Evolutionary conservation across 805 yeast species (phyloP).

Genomic region (Metschnikowia colocasiae): DNA sequence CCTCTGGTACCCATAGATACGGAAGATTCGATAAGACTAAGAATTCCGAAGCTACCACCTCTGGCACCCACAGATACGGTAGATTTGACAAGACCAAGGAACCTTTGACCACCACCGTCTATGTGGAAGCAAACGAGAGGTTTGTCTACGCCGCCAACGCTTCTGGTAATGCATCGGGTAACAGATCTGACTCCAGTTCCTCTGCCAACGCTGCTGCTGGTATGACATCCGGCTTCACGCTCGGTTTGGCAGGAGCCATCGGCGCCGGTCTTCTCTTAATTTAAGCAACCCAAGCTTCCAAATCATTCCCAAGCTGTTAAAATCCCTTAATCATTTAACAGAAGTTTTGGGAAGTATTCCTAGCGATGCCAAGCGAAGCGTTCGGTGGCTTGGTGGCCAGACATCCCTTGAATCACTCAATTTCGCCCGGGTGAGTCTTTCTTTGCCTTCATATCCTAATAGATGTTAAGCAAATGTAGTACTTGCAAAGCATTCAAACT

Average conservation of each 20-base stretch:
- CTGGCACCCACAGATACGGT: slow-evolving; percentile 34
- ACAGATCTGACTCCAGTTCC: slow-evolving; percentile 22
- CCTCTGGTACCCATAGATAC: slow-evolving; percentile 26
- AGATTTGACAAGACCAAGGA: slow-evolving; percentile 32
- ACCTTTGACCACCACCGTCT: slow-evolving; percentile 37
- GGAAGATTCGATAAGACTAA: slow-evolving; percentile 38
- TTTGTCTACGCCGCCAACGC: slow-evolving; percentile 7
- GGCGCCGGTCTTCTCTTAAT: slow-evolving; percentile 49
- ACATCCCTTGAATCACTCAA: not conserved
- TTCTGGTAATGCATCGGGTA: slow-evolving; percentile 15
- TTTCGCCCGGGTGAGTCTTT: not conserved
- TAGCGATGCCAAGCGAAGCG: not conserved
- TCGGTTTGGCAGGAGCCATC: slow-evolving; percentile 41
- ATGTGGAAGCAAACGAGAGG: slow-evolving; percentile 20
- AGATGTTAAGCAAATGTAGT: not conserved
- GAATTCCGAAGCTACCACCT: slow-evolving; percentile 28
- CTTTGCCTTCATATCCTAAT: not conserved
- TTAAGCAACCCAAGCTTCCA: slow-evolving; percentile 7
- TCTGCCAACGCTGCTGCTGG: slow-evolving; percentile 22
- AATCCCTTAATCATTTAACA: not conserved
- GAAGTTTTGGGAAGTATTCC: not conserved
- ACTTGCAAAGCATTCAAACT: too few relatives aligned
- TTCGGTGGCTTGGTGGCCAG: not conserved
- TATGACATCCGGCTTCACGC: slow-evolving; percentile 18
- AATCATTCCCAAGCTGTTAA: not conserved